A percentile compares a stretch with the other conserved stretches of the same genome.
These are phyloP conservation scores for Diospyros lotus DNA, from an alignment of 148 eudicot genomes.

Conservation along the genomic window DNA sequence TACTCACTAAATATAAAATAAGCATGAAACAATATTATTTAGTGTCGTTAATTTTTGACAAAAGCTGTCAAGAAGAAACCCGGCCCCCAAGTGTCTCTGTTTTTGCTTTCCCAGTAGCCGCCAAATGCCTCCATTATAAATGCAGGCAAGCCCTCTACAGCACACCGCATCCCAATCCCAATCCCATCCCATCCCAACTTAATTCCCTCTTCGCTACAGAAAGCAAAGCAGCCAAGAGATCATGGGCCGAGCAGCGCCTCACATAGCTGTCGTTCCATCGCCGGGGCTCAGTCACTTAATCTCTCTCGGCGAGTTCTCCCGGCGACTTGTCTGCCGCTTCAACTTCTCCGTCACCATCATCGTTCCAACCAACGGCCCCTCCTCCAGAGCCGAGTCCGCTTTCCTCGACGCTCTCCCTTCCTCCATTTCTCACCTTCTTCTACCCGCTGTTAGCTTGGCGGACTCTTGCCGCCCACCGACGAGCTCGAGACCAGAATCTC, in stretches of 20 bases:
- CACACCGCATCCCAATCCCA: no score
- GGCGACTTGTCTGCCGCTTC: neutral
- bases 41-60: no score
- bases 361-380: constrained; percentile 2
- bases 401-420: neutral
- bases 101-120: no score
- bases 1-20: no score
- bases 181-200: no score
- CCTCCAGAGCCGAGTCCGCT: neutral
- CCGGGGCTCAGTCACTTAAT: constrained; percentile 13
- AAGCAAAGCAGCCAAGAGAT: no score
- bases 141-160: no score
- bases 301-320: constrained; percentile 15
- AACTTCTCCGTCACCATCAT: constrained; percentile 5
- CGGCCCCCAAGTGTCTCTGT: no score
- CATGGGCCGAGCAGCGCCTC: neutral
- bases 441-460: constrained; percentile 28
- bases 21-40: no score
- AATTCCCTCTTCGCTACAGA: no score
- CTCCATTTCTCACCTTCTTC: constrained; percentile 14
- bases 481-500: constrained; percentile 32
- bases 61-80: no score
- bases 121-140: no score
- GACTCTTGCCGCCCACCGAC: constrained; percentile 30
- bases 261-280: neutral